Evolutionary conservation across 1,284 basidiomycete genomes (phyloP), one percentile per base, ranked within the genome.

Genomic region (Pseudozyma thailandica): DNA sequence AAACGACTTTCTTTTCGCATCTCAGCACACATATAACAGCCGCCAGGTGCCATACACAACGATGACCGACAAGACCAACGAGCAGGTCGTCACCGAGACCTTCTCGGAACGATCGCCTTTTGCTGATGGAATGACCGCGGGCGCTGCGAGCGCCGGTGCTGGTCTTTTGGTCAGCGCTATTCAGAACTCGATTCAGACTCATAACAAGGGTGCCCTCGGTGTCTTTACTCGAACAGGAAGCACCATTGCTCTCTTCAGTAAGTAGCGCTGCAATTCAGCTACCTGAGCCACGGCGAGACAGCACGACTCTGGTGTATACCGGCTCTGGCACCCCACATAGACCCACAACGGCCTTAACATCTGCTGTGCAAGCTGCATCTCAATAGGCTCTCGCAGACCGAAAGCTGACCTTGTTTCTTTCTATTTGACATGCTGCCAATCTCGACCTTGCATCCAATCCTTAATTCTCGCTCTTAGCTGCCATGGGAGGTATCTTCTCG

Each of bases 401-500:
- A 41, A 23, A 37, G 13, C 50, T 62, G 42, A 58, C 43, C 28
- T 51, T 26, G 53, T 30, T 31, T 12, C 12, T 33, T 52, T 25
- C 58, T 12, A 30, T 37, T 26, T 4, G n/a, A 51, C 26, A 6
- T 23, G 12, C 8, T 20, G 18, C 44, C 10, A 8, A 38, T 28
- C 26, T 46, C 28, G 16, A 46, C 25, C 31, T 35, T 12, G 31
- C 12, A n/a, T 26, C 6, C 15, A 3, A 21, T 26, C 31, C 13
- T 12, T 25, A 6, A n/a, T 50, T 25, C 28, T 21, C 38, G 37
- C 59, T 23, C 26, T 15, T 61, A 71, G 69, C 92, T 78, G 92
- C 91, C n/a, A 91, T 95, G 89, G 94, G 92, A 42, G 90, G 90
- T 65, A 88, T 91, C 26, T 97, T 92, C 82, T 90, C 92, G 16